These are phyloP conservation scores for Nemania diffusa DNA, from an alignment of 2,329 filamentous ascomycete genomes.

Conservation along the genomic window DNA sequence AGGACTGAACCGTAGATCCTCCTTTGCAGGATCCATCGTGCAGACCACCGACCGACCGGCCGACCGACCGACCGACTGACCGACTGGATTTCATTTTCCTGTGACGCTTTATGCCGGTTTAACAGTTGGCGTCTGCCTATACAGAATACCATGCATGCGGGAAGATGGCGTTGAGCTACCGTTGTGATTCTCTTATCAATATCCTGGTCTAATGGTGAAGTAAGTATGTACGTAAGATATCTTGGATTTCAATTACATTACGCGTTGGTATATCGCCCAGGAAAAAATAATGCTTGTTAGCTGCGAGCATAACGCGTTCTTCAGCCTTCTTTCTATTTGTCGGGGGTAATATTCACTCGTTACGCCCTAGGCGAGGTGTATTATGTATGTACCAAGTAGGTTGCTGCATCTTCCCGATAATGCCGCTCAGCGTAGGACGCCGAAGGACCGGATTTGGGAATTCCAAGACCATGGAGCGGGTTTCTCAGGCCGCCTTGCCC, in stretches of 20 bases:
- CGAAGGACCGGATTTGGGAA: conserved; percentile 11
- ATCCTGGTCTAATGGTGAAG: background rate
- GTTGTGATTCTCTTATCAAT: background rate
- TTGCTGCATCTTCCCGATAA: background rate
- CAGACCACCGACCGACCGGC: too few species aligned
- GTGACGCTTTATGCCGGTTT: background rate
- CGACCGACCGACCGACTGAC: too few species aligned
- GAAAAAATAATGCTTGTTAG: background rate
- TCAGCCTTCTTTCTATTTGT: background rate
- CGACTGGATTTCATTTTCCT: background rate
- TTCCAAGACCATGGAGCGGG: conserved; percentile 22
- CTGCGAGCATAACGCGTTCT: background rate
- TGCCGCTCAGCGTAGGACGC: background rate
- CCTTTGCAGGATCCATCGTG: conserved; percentile 29
- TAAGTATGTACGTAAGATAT: too few species aligned
- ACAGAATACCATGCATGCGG: background rate
- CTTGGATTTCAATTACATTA: background rate
- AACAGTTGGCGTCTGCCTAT: background rate
- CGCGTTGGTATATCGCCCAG: too few species aligned
- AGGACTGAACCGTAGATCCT: conserved; percentile 18
- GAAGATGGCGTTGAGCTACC: background rate
- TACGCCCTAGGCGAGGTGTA: background rate
- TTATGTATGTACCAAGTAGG: background rate
- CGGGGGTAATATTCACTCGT: conserved; percentile 2
- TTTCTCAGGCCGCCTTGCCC: background rate